These are phyloP conservation scores for Entrophospora sp. DNA, from an alignment of 192 early-diverging fungal species.

Conservation along the genomic window DNA sequence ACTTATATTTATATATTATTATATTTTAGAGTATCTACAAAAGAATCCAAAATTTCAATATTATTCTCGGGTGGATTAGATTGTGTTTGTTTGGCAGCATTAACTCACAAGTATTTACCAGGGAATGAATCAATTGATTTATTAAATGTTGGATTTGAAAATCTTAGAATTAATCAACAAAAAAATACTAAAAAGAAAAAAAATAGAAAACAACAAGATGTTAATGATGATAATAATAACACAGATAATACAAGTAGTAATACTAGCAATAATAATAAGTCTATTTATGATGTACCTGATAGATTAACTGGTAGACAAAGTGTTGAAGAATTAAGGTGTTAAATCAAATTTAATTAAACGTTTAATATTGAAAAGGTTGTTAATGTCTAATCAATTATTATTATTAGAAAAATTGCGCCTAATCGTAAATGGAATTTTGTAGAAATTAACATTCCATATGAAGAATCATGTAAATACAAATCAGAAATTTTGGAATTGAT, in stretches of 20 bases:
- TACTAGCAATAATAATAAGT: background rate
- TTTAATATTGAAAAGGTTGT: background rate
- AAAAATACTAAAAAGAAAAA: slow-evolving; percentile 28
- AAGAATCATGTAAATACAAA: slow-evolving; percentile 45
- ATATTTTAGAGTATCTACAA: slow-evolving; percentile 18
- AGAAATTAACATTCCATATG: slow-evolving; percentile 76
- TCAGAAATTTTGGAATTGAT: slow-evolving; percentile 63
- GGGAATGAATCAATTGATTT: slow-evolving; percentile 74
- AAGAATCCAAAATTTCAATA: slow-evolving; percentile 55
- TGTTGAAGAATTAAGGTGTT: slow-evolving; percentile 35
- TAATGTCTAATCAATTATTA: slow-evolving; percentile 20
- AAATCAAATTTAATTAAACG: background rate
- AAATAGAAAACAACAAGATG: too few species aligned
- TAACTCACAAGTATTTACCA: slow-evolving; percentile 66
- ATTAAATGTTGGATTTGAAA: slow-evolving; percentile 94
- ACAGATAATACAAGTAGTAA: too few species aligned
- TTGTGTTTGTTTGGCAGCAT: slow-evolving; percentile 80
- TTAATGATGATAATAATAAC: too few species aligned
- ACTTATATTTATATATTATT: background rate
- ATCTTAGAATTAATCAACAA: slow-evolving; percentile 59
- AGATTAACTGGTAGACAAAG: slow-evolving; percentile 63
- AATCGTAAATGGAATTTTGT: slow-evolving; percentile 83
- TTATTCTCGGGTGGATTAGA: slow-evolving; percentile 94
- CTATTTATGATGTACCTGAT: slow-evolving; percentile 70
- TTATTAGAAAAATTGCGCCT: slow-evolving; percentile 50